Conservation (phyloP, 2,329 filamentous ascomycete species). For the Penicillium expansum region DNA sequence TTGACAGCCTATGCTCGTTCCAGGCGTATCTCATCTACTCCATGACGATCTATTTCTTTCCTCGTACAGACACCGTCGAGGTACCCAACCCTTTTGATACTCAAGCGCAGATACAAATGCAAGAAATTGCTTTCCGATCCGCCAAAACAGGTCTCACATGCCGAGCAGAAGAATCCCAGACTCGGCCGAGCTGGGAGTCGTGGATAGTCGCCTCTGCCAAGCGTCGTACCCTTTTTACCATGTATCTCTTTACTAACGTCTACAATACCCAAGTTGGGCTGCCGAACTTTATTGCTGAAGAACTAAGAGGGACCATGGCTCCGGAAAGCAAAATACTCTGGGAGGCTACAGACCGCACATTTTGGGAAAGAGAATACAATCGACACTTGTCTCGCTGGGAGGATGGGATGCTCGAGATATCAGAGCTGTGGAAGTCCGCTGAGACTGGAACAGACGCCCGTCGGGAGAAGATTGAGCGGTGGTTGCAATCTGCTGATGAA, state of each 20-base stretch:
- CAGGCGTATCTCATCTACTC: constrained; percentile 56
- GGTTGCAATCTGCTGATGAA: constrained; percentile 53
- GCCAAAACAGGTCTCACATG: constrained; percentile 47
- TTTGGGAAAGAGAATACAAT: constrained; percentile 50
- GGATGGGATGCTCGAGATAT: constrained; percentile 45
- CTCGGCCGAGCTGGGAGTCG: constrained; percentile 50
- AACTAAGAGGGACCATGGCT: constrained; percentile 47
- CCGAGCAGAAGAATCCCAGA: constrained; percentile 38
- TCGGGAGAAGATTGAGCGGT: constrained; percentile 46
- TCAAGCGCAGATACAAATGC: constrained; percentile 49
- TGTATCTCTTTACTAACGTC: constrained; percentile 56
- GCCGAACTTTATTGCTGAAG: constrained; percentile 50
- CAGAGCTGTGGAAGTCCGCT: constrained; percentile 52
- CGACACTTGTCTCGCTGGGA: constrained; percentile 44
- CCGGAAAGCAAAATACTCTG: constrained; percentile 47
- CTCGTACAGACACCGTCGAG: constrained; percentile 22
- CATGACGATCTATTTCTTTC: constrained; percentile 49
- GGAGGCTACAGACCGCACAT: constrained; percentile 36
- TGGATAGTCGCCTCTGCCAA: constrained; percentile 57
- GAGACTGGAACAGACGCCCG: constrained; percentile 32
- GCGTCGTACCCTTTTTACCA: constrained; percentile 50
- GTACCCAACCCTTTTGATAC: constrained; percentile 36
- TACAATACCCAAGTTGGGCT: constrained; percentile 46
- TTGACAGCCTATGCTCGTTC: constrained; percentile 45
- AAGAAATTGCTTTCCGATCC: constrained; percentile 48